Percentiles rank a stretch among this genome's conserved stretches.
Conservation (phyloP, 2,329 filamentous ascomycete genomes). For the Fusarium coffeatum region DNA sequence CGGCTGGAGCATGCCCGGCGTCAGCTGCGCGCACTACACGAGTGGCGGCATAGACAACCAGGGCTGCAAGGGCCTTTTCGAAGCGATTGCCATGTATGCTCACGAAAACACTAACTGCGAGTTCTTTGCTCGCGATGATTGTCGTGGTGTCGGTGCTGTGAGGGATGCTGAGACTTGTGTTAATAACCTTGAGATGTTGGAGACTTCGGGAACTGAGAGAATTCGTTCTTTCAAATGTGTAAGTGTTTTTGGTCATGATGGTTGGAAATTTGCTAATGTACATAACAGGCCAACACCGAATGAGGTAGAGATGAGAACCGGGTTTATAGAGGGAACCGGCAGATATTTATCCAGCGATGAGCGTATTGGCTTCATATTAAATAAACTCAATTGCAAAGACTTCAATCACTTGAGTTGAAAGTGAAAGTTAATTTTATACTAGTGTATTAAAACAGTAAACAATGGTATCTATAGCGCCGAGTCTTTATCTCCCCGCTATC, state of each 20-base stretch:
- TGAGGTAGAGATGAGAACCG: neutral
- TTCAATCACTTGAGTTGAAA: fast-evolving
- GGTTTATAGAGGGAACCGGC: neutral
- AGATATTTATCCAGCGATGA: neutral
- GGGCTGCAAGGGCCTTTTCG: neutral
- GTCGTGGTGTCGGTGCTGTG: neutral
- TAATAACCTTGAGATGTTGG: neutral
- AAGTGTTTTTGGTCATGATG: neutral
- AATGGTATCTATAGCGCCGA: neutral
- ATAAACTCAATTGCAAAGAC: too few species aligned
- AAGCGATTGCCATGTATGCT: neutral
- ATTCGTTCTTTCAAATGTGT: neutral
- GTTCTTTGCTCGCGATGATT: neutral
- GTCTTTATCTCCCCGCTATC: too few species aligned
- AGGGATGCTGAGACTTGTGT: neutral
- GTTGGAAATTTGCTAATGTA: fast-evolving
- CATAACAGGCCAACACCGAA: neutral
- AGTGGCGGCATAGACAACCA: too few species aligned
- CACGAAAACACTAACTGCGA: neutral
- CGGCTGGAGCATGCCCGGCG: too few species aligned
- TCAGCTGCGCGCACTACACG: too few species aligned
- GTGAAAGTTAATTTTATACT: fast-evolving
- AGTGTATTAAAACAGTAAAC: neutral
- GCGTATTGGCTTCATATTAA: too few species aligned
- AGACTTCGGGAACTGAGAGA: neutral